Conservation (phyloP, 495 filamentous ascomycete genomes). For the Hypoxylon lenormandii region DNA sequence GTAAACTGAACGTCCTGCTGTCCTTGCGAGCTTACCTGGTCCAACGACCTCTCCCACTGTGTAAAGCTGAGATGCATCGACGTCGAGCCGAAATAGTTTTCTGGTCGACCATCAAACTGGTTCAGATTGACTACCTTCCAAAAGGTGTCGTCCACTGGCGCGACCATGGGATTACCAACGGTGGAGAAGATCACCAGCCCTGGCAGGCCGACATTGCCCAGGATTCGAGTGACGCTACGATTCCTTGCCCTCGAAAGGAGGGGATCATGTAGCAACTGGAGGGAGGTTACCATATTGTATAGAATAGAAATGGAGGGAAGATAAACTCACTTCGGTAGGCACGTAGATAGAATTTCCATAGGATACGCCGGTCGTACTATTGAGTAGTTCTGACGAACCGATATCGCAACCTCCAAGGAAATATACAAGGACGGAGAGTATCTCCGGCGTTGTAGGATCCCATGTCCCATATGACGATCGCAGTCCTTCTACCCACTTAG, state of each 20-base stretch:
- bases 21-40: not conserved
- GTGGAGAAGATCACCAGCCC: conserved; percentile 14
- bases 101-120: conserved; percentile 5
- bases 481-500: not conserved
- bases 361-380: conserved; percentile 2
- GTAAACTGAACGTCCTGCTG: conserved; percentile 8
- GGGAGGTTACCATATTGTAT: not conserved
- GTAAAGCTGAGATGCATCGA: conserved; percentile 13
- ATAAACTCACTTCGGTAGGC: not conserved
- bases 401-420: conserved; percentile 9
- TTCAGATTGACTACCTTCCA: not conserved
- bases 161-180: conserved; percentile 1
- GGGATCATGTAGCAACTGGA: not conserved
- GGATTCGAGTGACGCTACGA: not conserved
- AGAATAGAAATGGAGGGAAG: not conserved
- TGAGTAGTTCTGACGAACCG: not conserved
- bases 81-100: conserved; percentile 1
- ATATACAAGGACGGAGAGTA: not conserved
- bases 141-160: not conserved
- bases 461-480: not conserved
- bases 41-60: not conserved
- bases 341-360: conserved; percentile 9
- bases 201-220: conserved; percentile 8
- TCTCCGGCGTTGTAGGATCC: not conserved
- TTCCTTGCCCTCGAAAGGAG: not conserved